phyloP scores from a whole-genome alignment of 306 rosid species.

The Cercis canadensis region DNA sequence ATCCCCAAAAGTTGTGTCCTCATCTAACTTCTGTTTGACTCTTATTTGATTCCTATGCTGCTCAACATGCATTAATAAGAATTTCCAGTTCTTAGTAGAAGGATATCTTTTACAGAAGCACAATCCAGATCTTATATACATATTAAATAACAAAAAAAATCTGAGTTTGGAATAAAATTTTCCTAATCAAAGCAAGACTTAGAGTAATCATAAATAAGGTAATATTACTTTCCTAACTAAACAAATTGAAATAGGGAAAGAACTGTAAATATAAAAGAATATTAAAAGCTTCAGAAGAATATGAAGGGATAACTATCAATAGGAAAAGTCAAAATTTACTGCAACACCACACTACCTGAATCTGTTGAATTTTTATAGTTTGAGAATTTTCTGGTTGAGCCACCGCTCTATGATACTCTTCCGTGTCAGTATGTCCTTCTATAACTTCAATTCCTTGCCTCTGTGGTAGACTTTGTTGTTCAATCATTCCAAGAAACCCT shows the following conservation, averaged over 20 bases:
- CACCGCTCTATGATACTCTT: neutral
- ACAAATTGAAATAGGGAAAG: neutral
- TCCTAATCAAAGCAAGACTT: neutral
- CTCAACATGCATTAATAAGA: neutral
- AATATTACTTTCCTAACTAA: neutral
- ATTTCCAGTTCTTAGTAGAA: neutral
- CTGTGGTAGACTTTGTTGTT: neutral
- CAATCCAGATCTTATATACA: neutral
- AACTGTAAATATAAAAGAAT: neutral
- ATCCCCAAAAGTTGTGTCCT: neutral
- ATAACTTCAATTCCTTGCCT: slow-evolving; percentile 4
- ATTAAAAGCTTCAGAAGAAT: neutral
- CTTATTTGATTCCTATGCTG: no score
- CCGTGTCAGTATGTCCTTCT: neutral
- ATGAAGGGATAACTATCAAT: neutral
- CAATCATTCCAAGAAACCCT: neutral
- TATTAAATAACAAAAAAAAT: neutral
- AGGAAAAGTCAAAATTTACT: slow-evolving; percentile 4
- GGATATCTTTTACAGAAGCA: neutral
- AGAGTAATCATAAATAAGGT: neutral
- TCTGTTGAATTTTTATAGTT: neutral
- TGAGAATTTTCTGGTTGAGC: neutral
- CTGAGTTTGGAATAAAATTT: neutral
- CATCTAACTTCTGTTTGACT: slow-evolving; percentile 2
- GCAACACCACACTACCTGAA: slow-evolving; percentile 35